These are phyloP conservation scores for Fusarium sp. DNA, from an alignment of 2,329 filamentous ascomycete species.

Conservation along the genomic window DNA sequence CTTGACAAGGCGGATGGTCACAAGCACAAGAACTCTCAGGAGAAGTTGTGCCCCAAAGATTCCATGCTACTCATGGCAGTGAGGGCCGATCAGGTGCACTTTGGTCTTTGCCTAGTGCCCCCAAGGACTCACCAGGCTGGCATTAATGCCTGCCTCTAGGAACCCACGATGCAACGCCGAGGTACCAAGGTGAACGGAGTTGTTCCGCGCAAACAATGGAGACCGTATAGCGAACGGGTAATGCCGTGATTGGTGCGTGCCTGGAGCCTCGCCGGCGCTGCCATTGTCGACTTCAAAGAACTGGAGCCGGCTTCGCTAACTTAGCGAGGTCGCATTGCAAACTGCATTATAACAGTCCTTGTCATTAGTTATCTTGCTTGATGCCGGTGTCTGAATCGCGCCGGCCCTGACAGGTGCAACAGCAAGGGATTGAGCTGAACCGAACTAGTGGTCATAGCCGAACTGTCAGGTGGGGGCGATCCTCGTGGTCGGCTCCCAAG, in stretches of 20 bases:
- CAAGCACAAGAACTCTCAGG: not conserved
- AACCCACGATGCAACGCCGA: not conserved
- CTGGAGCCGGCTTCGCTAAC: conserved; percentile 10
- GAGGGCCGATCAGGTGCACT: not conserved
- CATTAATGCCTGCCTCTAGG: not conserved
- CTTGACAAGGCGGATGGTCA: not conserved
- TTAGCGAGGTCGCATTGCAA: conserved; percentile 11
- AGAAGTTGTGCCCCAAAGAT: not conserved
- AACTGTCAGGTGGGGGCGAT: conserved; percentile 37
- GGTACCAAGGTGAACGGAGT: not conserved
- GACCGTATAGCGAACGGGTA: not conserved
- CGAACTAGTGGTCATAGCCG: conserved; percentile 38
- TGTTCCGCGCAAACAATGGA: not conserved
- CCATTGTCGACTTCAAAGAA: conserved; percentile 1
- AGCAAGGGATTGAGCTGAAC: conserved; percentile 29
- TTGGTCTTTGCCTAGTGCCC: not conserved
- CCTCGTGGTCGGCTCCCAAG: conserved; percentile 20
- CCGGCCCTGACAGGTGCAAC: conserved; percentile 13
- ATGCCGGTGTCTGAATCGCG: conserved; percentile 11
- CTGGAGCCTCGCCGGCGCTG: conserved; percentile 4
- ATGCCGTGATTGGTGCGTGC: not conserved
- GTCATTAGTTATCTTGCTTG: conserved; percentile 1
- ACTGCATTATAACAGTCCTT: not conserved
- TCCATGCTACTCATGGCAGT: not conserved
- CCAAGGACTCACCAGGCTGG: not conserved